phyloP scores from a whole-genome alignment of 2,329 filamentous ascomycete species.

The Corynespora cassiicola region DNA sequence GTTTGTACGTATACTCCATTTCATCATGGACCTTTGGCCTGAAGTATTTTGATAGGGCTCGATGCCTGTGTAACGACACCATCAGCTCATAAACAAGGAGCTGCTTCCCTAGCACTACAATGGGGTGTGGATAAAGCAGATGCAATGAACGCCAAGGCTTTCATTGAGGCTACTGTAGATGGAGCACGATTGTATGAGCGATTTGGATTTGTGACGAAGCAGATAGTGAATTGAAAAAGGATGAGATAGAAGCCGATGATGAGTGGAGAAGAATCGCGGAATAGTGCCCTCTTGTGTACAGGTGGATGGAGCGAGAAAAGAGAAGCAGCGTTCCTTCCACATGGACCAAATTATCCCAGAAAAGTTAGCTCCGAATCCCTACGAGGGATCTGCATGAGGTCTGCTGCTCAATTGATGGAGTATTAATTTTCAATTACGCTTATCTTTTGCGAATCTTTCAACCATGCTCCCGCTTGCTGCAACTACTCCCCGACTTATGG shows the following conservation, averaged over 20 bases:
- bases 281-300: not conserved
- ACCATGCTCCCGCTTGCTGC: too few relatives aligned
- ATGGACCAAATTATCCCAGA: too few relatives aligned
- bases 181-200: constrained; percentile 42
- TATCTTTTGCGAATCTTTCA: too few relatives aligned
- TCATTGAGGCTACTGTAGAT: constrained; percentile 41
- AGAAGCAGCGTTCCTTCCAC: too few relatives aligned
- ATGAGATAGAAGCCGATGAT: not conserved
- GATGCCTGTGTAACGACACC: constrained; percentile 35
- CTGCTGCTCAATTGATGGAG: too few relatives aligned
- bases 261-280: constrained; percentile 2
- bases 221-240: not conserved
- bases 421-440: too few relatives aligned
- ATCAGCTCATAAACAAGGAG: constrained; percentile 39
- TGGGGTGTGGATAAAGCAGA: constrained; percentile 41
- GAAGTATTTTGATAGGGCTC: not conserved
- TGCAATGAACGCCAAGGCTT: constrained; percentile 36
- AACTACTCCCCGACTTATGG: too few relatives aligned
- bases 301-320: constrained; percentile 19
- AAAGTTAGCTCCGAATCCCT: too few relatives aligned
- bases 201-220: constrained; percentile 35
- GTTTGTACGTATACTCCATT: too few relatives aligned
- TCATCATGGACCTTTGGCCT: not conserved
- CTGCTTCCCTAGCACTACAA: constrained; percentile 35
- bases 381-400: too few relatives aligned